These are phyloP conservation scores for Guadua angustifolia DNA, from an alignment of 176 grass and related monocot genomes.

Conservation along the genomic window DNA sequence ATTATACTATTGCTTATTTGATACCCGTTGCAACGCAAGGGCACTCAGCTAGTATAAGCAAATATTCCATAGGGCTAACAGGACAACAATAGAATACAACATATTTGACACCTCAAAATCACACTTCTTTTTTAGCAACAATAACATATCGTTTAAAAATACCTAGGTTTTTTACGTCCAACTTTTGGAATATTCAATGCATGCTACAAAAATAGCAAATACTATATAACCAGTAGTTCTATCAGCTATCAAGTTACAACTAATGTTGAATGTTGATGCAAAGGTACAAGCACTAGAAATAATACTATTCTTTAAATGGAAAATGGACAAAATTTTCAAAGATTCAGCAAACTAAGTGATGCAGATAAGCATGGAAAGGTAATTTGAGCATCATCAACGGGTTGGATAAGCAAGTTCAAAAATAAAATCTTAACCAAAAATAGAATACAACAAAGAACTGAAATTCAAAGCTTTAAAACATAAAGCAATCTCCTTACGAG, in stretches of 20 bases:
- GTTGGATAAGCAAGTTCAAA: constrained; percentile 3
- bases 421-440: constrained; percentile 1
- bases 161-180: background rate
- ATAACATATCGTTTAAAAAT: background rate
- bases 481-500: constrained; percentile 70
- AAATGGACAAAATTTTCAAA: background rate
- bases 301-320: background rate
- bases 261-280: background rate
- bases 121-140: background rate
- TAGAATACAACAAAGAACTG: background rate
- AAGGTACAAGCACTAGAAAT: background rate
- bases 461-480: constrained; percentile 26
- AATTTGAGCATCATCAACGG: background rate
- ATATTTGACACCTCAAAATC: background rate
- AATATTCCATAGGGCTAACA: background rate
- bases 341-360: background rate
- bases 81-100: background rate
- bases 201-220: background rate
- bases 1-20: background rate
- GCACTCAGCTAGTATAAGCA: background rate
- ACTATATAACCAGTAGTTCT: background rate
- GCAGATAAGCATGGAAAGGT: background rate
- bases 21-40: background rate
- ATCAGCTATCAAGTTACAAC: background rate
- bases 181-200: background rate